These are phyloP conservation scores for Populus nigra DNA, from an alignment of 345 rosid genomes.

Conservation along the genomic window DNA sequence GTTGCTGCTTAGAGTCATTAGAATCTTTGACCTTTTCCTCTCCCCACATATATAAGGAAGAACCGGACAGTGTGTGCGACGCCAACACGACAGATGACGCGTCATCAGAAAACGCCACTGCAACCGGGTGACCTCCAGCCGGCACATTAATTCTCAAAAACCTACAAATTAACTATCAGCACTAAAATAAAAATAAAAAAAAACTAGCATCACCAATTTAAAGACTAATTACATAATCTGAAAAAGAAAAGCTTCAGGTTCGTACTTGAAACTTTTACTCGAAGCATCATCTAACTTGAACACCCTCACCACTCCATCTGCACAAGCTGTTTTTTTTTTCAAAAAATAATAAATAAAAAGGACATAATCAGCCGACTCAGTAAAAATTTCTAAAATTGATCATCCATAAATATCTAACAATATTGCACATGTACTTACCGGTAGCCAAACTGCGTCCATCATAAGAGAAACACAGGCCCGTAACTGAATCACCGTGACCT, in stretches of 20 bases:
- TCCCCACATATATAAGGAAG: constrained; percentile 81
- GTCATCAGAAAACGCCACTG: constrained; percentile 71
- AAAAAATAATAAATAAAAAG: constrained; percentile 3
- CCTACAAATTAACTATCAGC: constrained; percentile 35
- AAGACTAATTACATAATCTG: not conserved
- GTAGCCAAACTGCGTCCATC: constrained; percentile 80
- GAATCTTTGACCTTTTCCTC: constrained; percentile 62
- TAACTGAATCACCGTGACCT: constrained; percentile 91
- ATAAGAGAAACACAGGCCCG: constrained; percentile 70
- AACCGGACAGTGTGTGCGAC: constrained; percentile 52
- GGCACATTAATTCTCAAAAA: constrained; percentile 77
- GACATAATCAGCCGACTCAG: not conserved
- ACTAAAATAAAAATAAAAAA: not conserved
- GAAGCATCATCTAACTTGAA: constrained; percentile 90
- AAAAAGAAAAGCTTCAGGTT: not conserved
- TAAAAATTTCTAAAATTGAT: no score
- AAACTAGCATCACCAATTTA: not conserved
- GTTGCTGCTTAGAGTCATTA: constrained; percentile 56
- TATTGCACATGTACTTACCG: constrained; percentile 32
- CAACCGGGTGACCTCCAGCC: constrained; percentile 84
- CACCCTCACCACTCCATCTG: constrained; percentile 81
- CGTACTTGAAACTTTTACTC: constrained; percentile 95
- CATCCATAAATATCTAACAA: not conserved
- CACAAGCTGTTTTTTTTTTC: constrained; percentile 57
- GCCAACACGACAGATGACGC: constrained; percentile 80